A percentile compares a stretch with the other conserved stretches of the same genome.
Evolutionary conservation across 768 basidiomycete genomes (phyloP).

Genomic region (Dioszegia hungarica): DNA sequence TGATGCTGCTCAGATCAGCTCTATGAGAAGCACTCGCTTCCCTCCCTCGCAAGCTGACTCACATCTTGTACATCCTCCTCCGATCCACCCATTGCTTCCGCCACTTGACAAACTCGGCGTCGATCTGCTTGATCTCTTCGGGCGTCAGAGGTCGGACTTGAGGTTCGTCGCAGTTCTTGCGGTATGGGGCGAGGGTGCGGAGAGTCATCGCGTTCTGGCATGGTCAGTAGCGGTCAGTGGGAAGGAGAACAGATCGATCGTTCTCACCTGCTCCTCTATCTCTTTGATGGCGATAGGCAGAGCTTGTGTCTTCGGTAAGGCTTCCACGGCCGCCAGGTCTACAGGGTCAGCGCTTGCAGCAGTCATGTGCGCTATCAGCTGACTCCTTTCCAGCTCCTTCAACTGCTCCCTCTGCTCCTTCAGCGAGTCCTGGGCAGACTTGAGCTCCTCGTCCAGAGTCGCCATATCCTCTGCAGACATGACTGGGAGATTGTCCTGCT

Average conservation of each 20-base stretch:
- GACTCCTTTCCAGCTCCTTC: slow-evolving; percentile 9
- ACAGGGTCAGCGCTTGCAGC: background rate
- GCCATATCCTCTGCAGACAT: slow-evolving; percentile 62
- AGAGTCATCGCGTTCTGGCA: slow-evolving; percentile 28
- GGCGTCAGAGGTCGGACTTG: slow-evolving; percentile 53
- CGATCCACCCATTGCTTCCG: slow-evolving; percentile 72
- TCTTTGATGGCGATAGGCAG: slow-evolving; percentile 58
- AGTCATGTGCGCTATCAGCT: background rate
- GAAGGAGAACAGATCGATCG: too few relatives aligned
- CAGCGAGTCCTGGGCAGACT: slow-evolving; percentile 18
- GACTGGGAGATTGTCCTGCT: slow-evolving; percentile 61
- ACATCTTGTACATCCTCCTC: slow-evolving; percentile 71
- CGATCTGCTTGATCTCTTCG: slow-evolving; percentile 64
- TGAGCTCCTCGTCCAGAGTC: slow-evolving; percentile 54
- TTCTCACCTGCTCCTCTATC: slow-evolving; percentile 57
- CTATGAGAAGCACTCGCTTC: too few relatives aligned
- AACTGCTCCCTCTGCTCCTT: slow-evolving; percentile 16
- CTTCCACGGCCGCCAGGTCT: slow-evolving; percentile 63
- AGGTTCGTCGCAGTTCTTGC: slow-evolving; percentile 19
- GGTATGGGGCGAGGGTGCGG: slow-evolving; percentile 27
- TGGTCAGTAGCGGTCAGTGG: background rate
- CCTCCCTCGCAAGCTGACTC: too few relatives aligned
- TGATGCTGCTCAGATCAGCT: slow-evolving; percentile 71
- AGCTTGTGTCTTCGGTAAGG: slow-evolving; percentile 65
- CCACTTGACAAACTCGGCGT: slow-evolving; percentile 74